phyloP scores from a whole-genome alignment of 768 basidiomycete species.

The Phlegmacium glaucopus region DNA sequence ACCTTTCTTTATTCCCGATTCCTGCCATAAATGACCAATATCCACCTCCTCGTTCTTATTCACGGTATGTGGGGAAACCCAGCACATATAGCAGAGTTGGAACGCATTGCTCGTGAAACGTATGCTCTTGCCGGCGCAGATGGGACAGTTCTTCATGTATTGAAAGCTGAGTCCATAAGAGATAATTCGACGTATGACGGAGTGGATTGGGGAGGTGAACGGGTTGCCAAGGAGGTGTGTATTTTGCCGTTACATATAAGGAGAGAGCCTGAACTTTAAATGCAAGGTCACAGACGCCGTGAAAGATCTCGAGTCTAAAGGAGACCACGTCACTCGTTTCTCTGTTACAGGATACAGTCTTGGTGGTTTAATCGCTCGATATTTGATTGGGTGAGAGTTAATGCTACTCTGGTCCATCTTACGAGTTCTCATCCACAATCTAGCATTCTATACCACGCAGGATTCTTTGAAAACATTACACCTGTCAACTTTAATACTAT shows the following conservation, averaged over 20 bases:
- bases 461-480: conserved; percentile 66
- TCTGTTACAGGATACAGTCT: conserved; percentile 77
- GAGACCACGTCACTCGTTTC: conserved; percentile 60
- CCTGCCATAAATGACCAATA: conserved; percentile 29
- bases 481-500: conserved; percentile 84
- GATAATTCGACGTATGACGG: conserved; percentile 77
- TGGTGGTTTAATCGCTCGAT: conserved; percentile 81
- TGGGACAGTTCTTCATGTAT: conserved; percentile 50
- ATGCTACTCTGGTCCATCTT: background rate
- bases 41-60: conserved; percentile 49
- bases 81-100: conserved; percentile 55
- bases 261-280: background rate
- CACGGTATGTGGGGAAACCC: conserved; percentile 86
- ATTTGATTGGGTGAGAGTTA: conserved; percentile 61
- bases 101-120: conserved; percentile 49
- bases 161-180: conserved; percentile 63
- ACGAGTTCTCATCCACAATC: background rate
- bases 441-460: conserved; percentile 61
- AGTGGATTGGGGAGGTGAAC: conserved; percentile 80
- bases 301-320: conserved; percentile 46
- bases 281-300: conserved; percentile 56
- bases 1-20: too few relatives aligned
- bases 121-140: conserved; percentile 26
- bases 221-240: conserved; percentile 74
- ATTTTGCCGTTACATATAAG: too few relatives aligned